phyloP scores from a whole-genome alignment of 1,139 yeast genomes.

The Dujonia santamariae region DNA sequence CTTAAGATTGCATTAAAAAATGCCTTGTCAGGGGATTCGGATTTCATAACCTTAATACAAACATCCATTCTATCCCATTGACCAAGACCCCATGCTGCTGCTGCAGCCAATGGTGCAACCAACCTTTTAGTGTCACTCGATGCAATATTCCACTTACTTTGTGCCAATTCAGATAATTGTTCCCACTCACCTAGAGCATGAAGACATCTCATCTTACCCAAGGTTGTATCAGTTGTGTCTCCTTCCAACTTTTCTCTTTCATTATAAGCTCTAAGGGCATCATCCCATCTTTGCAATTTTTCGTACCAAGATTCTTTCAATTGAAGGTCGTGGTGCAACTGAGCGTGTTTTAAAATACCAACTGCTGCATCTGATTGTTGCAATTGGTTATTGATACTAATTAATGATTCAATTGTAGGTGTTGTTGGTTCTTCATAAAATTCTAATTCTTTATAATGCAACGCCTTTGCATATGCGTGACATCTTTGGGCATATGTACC shows the following conservation, averaged over 20 bases:
- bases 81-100: conserved; percentile 98
- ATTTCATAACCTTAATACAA: conserved; percentile 84
- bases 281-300: conserved; percentile 96
- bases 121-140: conserved; percentile 71
- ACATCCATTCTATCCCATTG: conserved; percentile 97
- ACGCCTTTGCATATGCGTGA: conserved; percentile 96
- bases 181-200: conserved; percentile 99
- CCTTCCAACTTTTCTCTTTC: conserved; percentile 62
- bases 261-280: conserved; percentile 87
- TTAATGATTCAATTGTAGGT: conserved; percentile 87
- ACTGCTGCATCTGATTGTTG: conserved; percentile 98
- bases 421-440: conserved; percentile 92
- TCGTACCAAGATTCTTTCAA: conserved; percentile 98
- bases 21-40: conserved; percentile 90
- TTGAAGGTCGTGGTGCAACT: conserved; percentile 86
- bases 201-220: conserved; percentile 97
- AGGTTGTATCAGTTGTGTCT: conserved; percentile 69
- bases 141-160: conserved; percentile 77
- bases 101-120: conserved; percentile 98
- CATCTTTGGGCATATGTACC: conserved; percentile 94
- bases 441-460: conserved; percentile 93
- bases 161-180: conserved; percentile 79
- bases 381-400: conserved; percentile 87
- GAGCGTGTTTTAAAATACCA: conserved; percentile 94
- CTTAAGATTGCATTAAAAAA: conserved; percentile 89